Base-by-base conservation (phyloP, 148 eudicot genomes). In the Arbutus unedo region DNA sequence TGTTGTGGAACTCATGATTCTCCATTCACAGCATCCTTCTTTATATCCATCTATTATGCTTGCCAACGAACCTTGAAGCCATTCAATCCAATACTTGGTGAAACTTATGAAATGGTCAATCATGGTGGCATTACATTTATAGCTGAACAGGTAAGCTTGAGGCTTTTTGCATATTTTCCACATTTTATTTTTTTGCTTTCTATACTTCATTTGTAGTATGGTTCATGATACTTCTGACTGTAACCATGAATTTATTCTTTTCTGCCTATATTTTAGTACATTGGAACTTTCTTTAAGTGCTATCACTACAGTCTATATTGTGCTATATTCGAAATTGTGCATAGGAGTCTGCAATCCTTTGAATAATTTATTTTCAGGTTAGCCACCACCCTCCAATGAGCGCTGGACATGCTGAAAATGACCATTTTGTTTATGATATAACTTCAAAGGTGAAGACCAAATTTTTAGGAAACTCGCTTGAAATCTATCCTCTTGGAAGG, bases 301-400 rank as follows among this genome's bases (percentile, higher is more conserved):
- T 59, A 23, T 64, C 21, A 5, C 38, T 23, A 31, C 38, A 64
- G 43, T 64, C 70, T 66, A 25, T 66, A 66, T 66, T 66, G 10
- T 43, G 43, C 43, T 2, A 31, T 31, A 10, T 31, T 25, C 16
- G 71, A 66, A 66, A 66, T 25, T 66, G 6, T 66, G 71, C 16
- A 25, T 66, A 66, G 71, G 71, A 66, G 44, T 66, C 1, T 79
- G 44, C 54, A 70, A 11, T 21, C 25, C 21, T 31, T 21, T 66
- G 71, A 66, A 31, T 25, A 66, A 66, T 66, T 31, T 66, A 66
- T 16, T 66, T 59, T 67, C 89, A 96, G 99, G 99, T 96, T 76
- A 91, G 99, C 86, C 99, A 96, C 87, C 99, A 96, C 85, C 99
- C 99, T 83, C 99, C 99, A 43, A 94, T 93, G 92, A 92, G 99